Conservation (phyloP, 73 alveolate species). For the Blepharisma stoltei region DNA sequence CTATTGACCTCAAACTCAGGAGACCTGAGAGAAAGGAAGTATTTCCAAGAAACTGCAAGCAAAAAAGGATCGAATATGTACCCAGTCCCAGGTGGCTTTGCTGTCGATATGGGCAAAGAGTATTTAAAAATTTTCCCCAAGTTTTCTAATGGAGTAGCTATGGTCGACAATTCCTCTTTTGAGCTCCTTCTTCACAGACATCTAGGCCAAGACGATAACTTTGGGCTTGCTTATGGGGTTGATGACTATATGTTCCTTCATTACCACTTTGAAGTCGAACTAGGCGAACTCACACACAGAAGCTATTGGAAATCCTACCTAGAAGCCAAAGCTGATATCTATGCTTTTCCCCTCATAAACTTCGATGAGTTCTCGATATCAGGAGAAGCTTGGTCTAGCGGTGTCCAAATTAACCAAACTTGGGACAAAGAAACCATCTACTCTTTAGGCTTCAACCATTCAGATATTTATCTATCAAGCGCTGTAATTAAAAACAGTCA, state of each 20-base stretch:
- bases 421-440: background rate
- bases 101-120: background rate
- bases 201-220: background rate
- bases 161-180: background rate
- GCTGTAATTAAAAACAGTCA: too few relatives aligned
- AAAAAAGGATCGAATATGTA: background rate
- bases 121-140: background rate
- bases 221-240: slow-evolving; percentile 4
- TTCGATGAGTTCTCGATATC: background rate
- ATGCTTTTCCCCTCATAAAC: background rate
- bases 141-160: background rate
- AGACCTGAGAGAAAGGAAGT: background rate
- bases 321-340: background rate
- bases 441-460: background rate
- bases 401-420: background rate
- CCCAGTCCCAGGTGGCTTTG: background rate
- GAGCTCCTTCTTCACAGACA: slow-evolving; percentile 19
- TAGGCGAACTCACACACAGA: background rate
- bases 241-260: background rate
- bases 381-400: background rate
- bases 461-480: background rate
- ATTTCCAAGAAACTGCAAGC: background rate
- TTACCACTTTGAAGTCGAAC: background rate
- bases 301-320: background rate
- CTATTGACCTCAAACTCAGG: background rate